Evolutionary conservation across 2,329 filamentous ascomycete species (phyloP).

Genomic region (Coniochaeta prunicola): DNA sequence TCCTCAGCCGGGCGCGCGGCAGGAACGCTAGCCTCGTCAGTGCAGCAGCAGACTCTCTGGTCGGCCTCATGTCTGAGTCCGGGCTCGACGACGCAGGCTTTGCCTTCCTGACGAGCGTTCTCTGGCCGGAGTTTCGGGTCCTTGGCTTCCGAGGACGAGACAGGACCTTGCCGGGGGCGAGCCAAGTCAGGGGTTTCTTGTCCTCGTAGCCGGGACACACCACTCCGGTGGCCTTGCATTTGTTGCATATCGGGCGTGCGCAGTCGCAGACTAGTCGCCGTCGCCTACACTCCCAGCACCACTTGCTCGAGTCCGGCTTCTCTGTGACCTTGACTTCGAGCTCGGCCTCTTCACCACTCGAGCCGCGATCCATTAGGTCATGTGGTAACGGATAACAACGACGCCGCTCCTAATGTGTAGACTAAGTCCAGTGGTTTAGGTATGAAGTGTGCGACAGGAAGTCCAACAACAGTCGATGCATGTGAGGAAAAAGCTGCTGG

Average conservation of each 20-base stretch:
- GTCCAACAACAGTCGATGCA: background rate
- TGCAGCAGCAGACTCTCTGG: background rate
- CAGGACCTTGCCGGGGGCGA: conserved; percentile 10
- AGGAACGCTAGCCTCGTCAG: background rate
- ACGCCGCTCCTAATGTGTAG: background rate
- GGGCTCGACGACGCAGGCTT: background rate
- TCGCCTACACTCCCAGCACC: conserved; percentile 14
- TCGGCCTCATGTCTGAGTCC: background rate
- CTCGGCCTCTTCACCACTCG: background rate
- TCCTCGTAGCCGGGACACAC: conserved; percentile 14
- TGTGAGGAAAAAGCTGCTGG: background rate
- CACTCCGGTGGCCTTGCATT: conserved; percentile 9
- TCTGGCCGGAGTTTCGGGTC: background rate
- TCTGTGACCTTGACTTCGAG: background rate
- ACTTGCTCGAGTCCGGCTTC: conserved; percentile 3
- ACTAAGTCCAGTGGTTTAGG: background rate
- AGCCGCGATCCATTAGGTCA: background rate
- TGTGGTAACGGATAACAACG: background rate
- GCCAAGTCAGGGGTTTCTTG: conserved; percentile 14
- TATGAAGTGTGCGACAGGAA: background rate
- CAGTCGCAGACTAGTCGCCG: conserved; percentile 12
- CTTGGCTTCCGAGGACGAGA: conserved; percentile 8
- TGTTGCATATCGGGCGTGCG: conserved; percentile 10
- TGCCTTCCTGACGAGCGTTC: background rate
- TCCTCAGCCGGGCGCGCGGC: conserved; percentile 1